Base-by-base conservation (phyloP, 495 filamentous ascomycete species). In the Cryomyces minteri region DNA sequence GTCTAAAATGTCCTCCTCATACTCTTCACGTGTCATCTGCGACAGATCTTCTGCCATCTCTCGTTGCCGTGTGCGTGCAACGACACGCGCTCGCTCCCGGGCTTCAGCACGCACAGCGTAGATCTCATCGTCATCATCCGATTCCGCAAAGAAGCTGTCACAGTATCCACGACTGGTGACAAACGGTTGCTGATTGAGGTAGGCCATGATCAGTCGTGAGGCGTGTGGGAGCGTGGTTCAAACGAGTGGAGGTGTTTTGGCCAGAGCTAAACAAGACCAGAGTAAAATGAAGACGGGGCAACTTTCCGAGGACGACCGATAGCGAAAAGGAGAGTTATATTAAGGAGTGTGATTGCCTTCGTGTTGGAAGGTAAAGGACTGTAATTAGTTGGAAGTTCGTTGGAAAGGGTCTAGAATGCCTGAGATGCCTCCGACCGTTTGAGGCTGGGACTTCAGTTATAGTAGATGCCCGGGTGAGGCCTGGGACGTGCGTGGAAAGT, bases 11-110 rank as follows among this genome's bases (percentile, higher is more conserved):
- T 96, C 88, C 56, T 92, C 85, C 51, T 88, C 76, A 62, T 95
- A 92, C 62, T 94, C 84, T 39, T 88, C 85, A 51, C 71, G 74
- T 31, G 85, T 82, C 48, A 81, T 60, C 48, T 73, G 75, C 32
- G 88, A 94, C 45, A 96, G 69, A 48, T 95, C 81, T 55, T 87
- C 82, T 46, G 82, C 87, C 52, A 98, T 80, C 51, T 74, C 74
- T 58, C 82, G 76, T 63, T 94, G 86, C 54, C 72, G 76, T 60
- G 86, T 74, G 54, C 79, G 74, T 40, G 78, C 77, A 52, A 85
- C 65, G 53, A 78, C 67, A 62, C 80, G 83, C 51, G 77, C 69
- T 51, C 82, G 76, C 57, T 86, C 83, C 56, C 80, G 76, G 53
- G 62, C 41, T 51, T 62, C 41, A 28, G 62, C 63, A 33, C 62